These are phyloP conservation scores for Elongisporangium prolatum DNA, from an alignment of 352 stramenopile species.

Conservation along the genomic window DNA sequence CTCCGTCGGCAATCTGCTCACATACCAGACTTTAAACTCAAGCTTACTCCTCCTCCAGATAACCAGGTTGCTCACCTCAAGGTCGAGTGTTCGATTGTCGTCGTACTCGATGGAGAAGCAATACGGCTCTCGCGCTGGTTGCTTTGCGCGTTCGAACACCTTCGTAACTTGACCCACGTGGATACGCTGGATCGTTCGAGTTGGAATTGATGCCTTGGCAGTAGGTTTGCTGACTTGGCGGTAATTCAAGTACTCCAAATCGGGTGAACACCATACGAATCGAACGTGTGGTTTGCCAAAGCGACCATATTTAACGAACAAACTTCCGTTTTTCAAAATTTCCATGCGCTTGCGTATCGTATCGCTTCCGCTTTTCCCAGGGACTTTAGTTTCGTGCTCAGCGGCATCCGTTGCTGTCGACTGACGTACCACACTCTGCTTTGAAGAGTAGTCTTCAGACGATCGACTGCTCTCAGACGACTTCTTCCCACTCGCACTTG, in stretches of 20 bases:
- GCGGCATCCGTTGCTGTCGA: neutral
- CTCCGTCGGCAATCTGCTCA: slow-evolving; percentile 54
- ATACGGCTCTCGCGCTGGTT: slow-evolving; percentile 38
- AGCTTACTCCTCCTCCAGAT: neutral
- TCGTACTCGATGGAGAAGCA: slow-evolving; percentile 80
- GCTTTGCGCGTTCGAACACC: slow-evolving; percentile 62
- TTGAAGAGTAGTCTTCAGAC: too few species aligned
- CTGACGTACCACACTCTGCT: too few species aligned
- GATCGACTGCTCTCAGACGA: too few species aligned
- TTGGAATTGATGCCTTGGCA: slow-evolving; percentile 59
- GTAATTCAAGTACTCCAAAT: slow-evolving; percentile 76
- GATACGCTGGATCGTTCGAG: slow-evolving; percentile 33
- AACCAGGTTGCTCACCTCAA: slow-evolving; percentile 36
- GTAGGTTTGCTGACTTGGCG: slow-evolving; percentile 39
- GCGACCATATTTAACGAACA: slow-evolving; percentile 80
- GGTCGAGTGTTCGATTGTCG: slow-evolving; percentile 62
- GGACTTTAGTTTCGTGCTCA: neutral
- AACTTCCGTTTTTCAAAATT: slow-evolving; percentile 56
- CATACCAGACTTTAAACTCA: slow-evolving; percentile 1
- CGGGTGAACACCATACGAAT: slow-evolving; percentile 75
- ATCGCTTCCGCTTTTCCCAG: slow-evolving; percentile 35
- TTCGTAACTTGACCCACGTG: slow-evolving; percentile 45
- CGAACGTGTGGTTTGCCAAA: slow-evolving; percentile 71
- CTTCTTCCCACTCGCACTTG: too few species aligned
- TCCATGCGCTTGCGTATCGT: slow-evolving; percentile 66